Base-by-base conservation (phyloP, 345 rosid species). In the Melaleuca alternifolia region DNA sequence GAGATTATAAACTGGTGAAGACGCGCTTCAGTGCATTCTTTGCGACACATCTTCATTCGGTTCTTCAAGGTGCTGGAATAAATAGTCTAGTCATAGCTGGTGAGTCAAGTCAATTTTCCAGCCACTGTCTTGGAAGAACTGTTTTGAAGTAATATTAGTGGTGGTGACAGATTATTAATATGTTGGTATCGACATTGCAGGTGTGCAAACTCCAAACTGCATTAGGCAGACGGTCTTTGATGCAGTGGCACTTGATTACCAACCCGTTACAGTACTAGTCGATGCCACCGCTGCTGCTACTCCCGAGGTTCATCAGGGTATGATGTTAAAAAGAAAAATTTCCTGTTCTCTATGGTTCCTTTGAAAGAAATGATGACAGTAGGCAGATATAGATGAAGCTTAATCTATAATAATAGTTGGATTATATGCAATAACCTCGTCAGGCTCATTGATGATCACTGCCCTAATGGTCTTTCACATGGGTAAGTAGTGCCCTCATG, bases 281-380 rank as follows among this genome's bases (percentile, higher is more conserved):
- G 98, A 97, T 92, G 98, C 98, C 85, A 97, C 99, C 0, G 98
- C 99, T 81, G 99, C 99, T 88, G 94, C 95, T 24, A 93, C 99
- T 59, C 93, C 94, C 52, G 95, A 94, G 37, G 85, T 97, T 37
- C 99, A 96, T 86, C 48, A 50, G 3, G n/a, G 71, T 46, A 54
- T 44, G 46, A 48, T 65, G 81, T 48, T 26, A 26, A 62, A 30
- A 18, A 37, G 48, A 44, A 71, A 37, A 18, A 37, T 10, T 18
- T 71, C 48, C 81, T 18, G 48, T 71, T 71, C 48, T 71, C 48
- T 71, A 71, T 71, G 5, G 24, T 71, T 20, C 81, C 26, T 71
- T 37, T 71, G 44, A 71, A 71, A 37, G 81, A 71, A 18, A 71
- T 71, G 81, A 37, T 71, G 37, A 48, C 48, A 37, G 81, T 71